Conservation (phyloP, 1,284 basidiomycete genomes). For the Cryptococcus wingfieldii region DNA sequence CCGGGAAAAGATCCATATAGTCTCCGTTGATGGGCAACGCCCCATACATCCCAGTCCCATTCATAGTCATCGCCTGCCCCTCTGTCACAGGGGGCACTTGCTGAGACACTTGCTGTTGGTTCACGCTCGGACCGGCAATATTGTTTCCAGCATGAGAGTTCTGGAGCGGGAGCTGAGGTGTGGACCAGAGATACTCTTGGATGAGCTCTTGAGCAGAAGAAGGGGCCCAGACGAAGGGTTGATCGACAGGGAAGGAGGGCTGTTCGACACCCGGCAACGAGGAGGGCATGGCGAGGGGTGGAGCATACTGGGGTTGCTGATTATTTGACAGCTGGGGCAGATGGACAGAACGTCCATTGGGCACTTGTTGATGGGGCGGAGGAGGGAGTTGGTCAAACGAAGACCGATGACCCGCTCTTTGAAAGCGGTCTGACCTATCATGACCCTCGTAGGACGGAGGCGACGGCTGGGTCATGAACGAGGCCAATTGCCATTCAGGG, state of each 20-base stretch:
- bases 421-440: background rate
- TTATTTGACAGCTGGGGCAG: too few species aligned
- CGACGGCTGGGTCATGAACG: background rate
- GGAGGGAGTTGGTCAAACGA: too few species aligned
- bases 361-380: too few species aligned
- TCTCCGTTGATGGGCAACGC: background rate
- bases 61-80: background rate
- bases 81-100: too few species aligned
- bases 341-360: too few species aligned
- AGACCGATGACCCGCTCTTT: too few species aligned
- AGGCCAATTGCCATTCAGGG: conserved; percentile 7
- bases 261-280: background rate
- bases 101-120: too few species aligned
- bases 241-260: background rate
- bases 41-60: background rate
- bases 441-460: background rate
- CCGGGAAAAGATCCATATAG: conserved; percentile 22
- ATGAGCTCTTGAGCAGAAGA: conserved; percentile 24
- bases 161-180: background rate
- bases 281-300: background rate
- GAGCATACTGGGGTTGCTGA: background rate
- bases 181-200: conserved; percentile 25
- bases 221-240: conserved; percentile 12
- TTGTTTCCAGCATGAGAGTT: background rate
- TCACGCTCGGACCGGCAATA: too few species aligned